These are phyloP conservation scores for Ceratocystis cubensis DNA, from an alignment of 2,329 filamentous ascomycete genomes.

Conservation along the genomic window DNA sequence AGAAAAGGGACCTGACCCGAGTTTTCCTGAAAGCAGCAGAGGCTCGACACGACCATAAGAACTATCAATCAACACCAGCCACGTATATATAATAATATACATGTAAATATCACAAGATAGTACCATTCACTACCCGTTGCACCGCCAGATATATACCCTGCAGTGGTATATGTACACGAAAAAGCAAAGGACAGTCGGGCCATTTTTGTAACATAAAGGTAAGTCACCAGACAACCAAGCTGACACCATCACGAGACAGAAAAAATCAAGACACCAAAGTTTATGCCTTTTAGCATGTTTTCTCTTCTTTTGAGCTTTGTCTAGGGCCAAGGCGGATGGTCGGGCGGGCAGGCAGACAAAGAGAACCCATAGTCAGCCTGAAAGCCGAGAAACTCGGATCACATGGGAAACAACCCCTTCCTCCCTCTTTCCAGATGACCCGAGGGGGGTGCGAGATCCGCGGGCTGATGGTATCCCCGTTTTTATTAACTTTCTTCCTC, in stretches of 20 bases:
- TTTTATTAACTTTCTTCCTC: not conserved
- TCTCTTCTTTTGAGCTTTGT: not conserved
- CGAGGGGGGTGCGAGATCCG: not conserved
- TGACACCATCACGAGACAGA: not conserved
- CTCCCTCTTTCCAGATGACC: not conserved
- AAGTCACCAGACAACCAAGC: not conserved
- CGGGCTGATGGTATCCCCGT: no score
- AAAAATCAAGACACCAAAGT: not conserved
- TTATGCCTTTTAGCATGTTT: not conserved
- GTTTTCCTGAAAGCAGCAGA: no score
- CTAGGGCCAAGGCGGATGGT: not conserved
- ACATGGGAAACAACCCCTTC: not conserved
- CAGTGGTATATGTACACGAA: no score
- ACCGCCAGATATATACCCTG: no score
- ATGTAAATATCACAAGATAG: not conserved
- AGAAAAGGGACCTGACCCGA: not conserved
- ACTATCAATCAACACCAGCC: no score
- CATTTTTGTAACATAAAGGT: not conserved
- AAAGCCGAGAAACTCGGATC: not conserved
- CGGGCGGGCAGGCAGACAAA: not conserved
- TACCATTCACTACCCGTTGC: no score
- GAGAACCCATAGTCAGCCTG: not conserved
- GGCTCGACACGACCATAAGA: no score
- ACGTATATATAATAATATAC: not conserved
- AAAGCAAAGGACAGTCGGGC: no score